Percentiles rank a stretch among this genome's conserved stretches.
Evolutionary conservation across 805 yeast species (phyloP).

Genomic region (Saturnispora dispora): DNA sequence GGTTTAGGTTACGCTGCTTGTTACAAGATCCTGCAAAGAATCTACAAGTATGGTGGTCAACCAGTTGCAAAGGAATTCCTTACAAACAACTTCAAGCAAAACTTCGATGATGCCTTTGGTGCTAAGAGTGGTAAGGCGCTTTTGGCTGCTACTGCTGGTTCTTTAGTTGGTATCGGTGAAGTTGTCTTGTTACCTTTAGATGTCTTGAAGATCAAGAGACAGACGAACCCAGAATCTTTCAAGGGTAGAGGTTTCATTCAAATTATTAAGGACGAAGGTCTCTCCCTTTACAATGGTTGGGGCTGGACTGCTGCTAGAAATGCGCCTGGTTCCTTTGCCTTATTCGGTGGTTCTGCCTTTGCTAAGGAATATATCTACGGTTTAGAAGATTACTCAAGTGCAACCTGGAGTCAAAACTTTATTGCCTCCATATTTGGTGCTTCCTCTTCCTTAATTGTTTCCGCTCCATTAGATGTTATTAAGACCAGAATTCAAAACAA

Average conservation of each 20-base stretch:
- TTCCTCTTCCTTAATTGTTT: constrained; percentile 88
- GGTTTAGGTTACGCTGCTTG: constrained; percentile 98
- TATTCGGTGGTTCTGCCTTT: constrained; percentile 97
- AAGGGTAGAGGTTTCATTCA: constrained; percentile 92
- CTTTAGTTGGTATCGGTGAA: constrained; percentile 95
- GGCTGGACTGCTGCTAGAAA: constrained; percentile 99
- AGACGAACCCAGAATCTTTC: constrained; percentile 99
- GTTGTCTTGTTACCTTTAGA: constrained; percentile 91
- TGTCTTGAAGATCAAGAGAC: constrained; percentile 95
- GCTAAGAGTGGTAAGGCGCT: constrained; percentile 95
- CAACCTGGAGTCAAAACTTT: constrained; percentile 93
- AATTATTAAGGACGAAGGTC: constrained; percentile 84
- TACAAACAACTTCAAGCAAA: constrained; percentile 57
- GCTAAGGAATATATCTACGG: constrained; percentile 94
- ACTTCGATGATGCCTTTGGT: constrained; percentile 74
- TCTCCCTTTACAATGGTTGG: constrained; percentile 94
- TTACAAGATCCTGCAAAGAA: constrained; percentile 93
- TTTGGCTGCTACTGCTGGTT: constrained; percentile 95
- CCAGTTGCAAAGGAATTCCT: constrained; percentile 95
- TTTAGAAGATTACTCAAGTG: constrained; percentile 74
- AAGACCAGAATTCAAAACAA: constrained; percentile 97
- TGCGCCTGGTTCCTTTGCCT: constrained; percentile 97
- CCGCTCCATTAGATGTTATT: constrained; percentile 96
- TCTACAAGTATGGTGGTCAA: constrained; percentile 98
- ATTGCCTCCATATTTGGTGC: constrained; percentile 95